Evolutionary conservation across 2,329 filamentous ascomycete species (phyloP).

Genomic region (Penicillium sp.): DNA sequence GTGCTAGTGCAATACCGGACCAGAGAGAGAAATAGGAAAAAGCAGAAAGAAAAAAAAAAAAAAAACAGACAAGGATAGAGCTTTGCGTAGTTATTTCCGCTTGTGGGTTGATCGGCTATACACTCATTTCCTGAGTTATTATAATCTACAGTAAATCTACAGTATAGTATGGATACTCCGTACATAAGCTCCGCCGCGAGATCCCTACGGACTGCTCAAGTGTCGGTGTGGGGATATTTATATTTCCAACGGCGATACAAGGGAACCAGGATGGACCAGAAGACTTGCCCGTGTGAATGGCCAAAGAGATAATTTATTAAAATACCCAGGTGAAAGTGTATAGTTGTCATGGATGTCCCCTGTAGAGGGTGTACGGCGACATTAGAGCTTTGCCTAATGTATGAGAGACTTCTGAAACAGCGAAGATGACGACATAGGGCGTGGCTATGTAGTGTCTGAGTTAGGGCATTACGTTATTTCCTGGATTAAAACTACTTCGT

Average conservation of each 20-base stretch:
- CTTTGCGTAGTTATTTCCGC: not conserved
- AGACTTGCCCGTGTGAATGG: not conserved
- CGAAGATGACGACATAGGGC: not conserved
- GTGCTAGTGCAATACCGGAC: not conserved
- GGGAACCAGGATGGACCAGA: not conserved
- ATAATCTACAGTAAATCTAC: not conserved
- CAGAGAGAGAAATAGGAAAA: not conserved
- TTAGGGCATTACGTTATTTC: not conserved
- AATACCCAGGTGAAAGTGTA: not conserved
- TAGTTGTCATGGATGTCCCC: not conserved
- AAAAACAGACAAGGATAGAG: not conserved
- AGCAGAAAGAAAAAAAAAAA: not conserved
- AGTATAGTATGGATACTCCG: not conserved
- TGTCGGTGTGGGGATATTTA: constrained; percentile 2
- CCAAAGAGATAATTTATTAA: not conserved
- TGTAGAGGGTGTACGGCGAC: not conserved
- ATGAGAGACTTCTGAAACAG: not conserved
- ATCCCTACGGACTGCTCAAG: not conserved
- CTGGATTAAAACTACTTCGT: not conserved
- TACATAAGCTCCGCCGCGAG: not conserved
- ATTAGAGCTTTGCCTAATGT: not conserved
- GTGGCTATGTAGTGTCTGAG: not conserved
- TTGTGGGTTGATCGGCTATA: not conserved
- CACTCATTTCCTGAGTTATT: not conserved
- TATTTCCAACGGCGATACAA: constrained; percentile 4